These are phyloP conservation scores for Abelmoschus esculentus DNA, from an alignment of 345 rosid genomes.

Conservation along the genomic window DNA sequence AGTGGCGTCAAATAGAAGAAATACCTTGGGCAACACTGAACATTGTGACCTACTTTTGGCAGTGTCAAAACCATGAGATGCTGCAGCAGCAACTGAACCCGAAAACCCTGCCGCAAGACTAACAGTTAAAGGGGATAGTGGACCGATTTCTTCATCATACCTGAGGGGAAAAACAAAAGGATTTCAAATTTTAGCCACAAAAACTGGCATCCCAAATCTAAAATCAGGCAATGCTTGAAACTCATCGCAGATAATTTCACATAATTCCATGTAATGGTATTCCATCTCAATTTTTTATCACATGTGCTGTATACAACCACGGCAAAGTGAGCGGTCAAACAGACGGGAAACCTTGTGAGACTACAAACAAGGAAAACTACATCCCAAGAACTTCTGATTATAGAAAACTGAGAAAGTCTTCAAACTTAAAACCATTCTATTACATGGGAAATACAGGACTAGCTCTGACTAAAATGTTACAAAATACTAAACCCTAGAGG, in stretches of 20 bases:
- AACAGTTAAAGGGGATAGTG: conserved; percentile 56
- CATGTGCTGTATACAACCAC: not conserved
- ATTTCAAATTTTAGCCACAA: not conserved
- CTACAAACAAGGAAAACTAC: not conserved
- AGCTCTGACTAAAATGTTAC: not conserved
- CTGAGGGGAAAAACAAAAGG: conserved; percentile 23
- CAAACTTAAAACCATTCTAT: not conserved
- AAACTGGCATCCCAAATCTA: not conserved
- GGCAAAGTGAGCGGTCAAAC: not conserved
- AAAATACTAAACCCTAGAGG: not conserved
- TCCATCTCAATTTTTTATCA: not conserved
- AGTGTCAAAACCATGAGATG: conserved; percentile 90
- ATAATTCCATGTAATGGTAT: not conserved
- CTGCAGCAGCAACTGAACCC: conserved; percentile 78
- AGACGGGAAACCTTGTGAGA: not conserved
- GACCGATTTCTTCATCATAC: conserved; percentile 65
- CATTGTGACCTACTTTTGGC: conserved; percentile 76
- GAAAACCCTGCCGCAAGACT: conserved; percentile 83
- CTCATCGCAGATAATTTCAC: not conserved
- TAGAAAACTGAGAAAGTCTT: not conserved
- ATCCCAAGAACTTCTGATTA: not conserved
- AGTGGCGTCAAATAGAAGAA: not conserved
- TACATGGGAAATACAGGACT: not conserved
- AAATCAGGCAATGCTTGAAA: not conserved
- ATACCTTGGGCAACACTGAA: conserved; percentile 79